A percentile compares a stretch with the other conserved stretches of the same genome.
Conservation (phyloP, 345 rosid species). For the Linum tenue region DNA sequence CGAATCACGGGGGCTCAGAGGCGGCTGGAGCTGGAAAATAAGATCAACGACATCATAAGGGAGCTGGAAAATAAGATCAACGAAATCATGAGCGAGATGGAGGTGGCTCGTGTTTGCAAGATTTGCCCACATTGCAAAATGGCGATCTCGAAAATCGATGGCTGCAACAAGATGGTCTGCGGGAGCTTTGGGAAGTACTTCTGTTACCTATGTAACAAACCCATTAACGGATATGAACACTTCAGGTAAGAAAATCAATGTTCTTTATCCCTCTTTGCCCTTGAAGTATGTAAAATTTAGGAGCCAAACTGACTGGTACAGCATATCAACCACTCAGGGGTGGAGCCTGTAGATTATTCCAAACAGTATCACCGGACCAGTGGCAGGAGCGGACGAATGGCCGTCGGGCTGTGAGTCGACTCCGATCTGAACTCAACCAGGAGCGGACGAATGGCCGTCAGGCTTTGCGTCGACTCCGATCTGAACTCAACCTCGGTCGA, state of each 20-base stretch:
- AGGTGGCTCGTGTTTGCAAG: slow-evolving; percentile 49
- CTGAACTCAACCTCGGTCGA: slow-evolving; percentile 27
- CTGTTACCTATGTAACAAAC: slow-evolving; percentile 66
- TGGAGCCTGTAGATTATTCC: slow-evolving; percentile 55
- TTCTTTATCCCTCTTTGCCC: too few species aligned
- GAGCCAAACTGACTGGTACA: not conserved
- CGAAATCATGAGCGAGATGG: slow-evolving; percentile 57
- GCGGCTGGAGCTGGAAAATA: slow-evolving; percentile 27
- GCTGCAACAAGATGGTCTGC: slow-evolving; percentile 90
- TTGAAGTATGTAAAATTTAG: not conserved
- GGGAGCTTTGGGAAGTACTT: slow-evolving; percentile 60
- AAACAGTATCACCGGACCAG: slow-evolving; percentile 31
- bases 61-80: slow-evolving; percentile 59
- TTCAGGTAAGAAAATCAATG: slow-evolving; percentile 31
- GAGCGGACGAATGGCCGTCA: slow-evolving; percentile 30
- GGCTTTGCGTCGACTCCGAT: slow-evolving; percentile 37
- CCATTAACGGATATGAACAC: slow-evolving; percentile 72
- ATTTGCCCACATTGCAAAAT: slow-evolving; percentile 83
- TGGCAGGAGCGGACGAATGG: slow-evolving; percentile 53
- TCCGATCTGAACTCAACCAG: slow-evolving; percentile 25
- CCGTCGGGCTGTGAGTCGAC: slow-evolving; percentile 39
- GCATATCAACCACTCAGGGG: slow-evolving; percentile 26
- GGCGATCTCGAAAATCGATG: slow-evolving; percentile 77
- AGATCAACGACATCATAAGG: slow-evolving; percentile 70
- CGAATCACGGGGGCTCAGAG: slow-evolving; percentile 31